Evolutionary conservation across 345 rosid genomes (phyloP), one percentile per base, ranked within the genome.

Genomic region (Viola odorata): DNA sequence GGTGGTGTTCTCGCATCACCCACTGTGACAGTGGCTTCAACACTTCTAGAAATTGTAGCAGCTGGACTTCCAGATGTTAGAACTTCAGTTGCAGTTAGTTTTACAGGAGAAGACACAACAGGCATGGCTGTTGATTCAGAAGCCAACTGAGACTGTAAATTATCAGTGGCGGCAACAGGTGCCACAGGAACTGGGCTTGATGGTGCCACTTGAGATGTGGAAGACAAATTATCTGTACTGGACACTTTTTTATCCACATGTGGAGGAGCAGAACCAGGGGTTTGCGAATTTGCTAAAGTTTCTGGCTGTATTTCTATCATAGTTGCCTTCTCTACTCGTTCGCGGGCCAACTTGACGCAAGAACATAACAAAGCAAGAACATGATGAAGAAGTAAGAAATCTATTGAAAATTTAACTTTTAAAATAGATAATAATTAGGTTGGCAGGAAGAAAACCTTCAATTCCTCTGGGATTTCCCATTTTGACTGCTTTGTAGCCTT

Each of bases 401-500:
- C 32, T 17, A 37, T 47, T 56, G 55, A 45, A 44, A 51, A 60
- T 41, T 58, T 51, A 61, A 61, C 48, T 58, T 51, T 39, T 61
- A 41, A 39, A 41, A 71, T 48, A 32, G 14, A 45, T 2, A 23
- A 37, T 52, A 41, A 70, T 60, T 42, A 66, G 13, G 45, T 56
- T 37, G 61, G 50, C 37, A 11, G 23, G 45, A 45, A 48, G 70
- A 51, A 72, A 69, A 94, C 99, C 99, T 90, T 88, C 77, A 94
- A 54, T 66, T 94, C 97, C 60, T 78, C 87, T 55, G 99, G 99
- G 69, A 90, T 81, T 69, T 75, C 77, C 99, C 99, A 94, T 56
- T 84, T 88, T 66, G 99, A 94, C 68, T 76, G 89, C 77, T 82
- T 90, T 44, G 97, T 86, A 71, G 73, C 84, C 80, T 85, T 88